Base-by-base conservation (phyloP, 1,139 yeast species). In the Candida dubliniensis region DNA sequence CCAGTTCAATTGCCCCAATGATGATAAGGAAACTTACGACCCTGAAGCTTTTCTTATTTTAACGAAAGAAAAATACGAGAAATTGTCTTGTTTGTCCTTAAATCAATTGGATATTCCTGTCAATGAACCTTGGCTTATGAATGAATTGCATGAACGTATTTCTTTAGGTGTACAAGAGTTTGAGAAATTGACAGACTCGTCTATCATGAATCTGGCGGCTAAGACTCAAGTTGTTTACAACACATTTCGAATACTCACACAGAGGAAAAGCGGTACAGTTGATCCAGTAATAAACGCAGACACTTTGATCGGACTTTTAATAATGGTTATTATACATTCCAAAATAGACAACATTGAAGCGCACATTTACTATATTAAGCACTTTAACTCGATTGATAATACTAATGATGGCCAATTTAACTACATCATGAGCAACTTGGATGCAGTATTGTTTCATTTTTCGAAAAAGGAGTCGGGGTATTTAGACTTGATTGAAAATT, bases 401-500 rank as follows among this genome's bases (percentile, higher is more conserved):
- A 29, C 58, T 1, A 51, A 58, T 24, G 52, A 77, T 64, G 69
- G 77, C 44, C 61, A 76, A 61, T 48, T 72, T 48, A 69, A 60
- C 50, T 74, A 71, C 47, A 72, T 73, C 25, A 54, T 90, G 29
- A 84, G 96, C 42, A 88, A 96, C 9, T 68, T 90, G 38, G 96
- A 90, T 56, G 96, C 93, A 0, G 95, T 89, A 0, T 57, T 89
- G 7, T 79, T 68, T 47, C 95, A 86, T 58, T 70, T 88, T 25
- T 63, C 71, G 1, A 62, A 62, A 9, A 67, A 70, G 36, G 55
- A 53, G 1, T 52, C 57, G 1, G 76, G 77, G 36, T 47, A 69
- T n/a, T 48, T 56, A 1, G 71, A 72, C 8, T 62, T 87, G 38
- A 57, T 66, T 1, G 52, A 53, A 0, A 61, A 70, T 7, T 82